A percentile compares a stretch with the other conserved stretches of the same genome.
These are phyloP conservation scores for Pulveroboletus sp. DNA, from an alignment of 768 basidiomycete species.

Conservation along the genomic window DNA sequence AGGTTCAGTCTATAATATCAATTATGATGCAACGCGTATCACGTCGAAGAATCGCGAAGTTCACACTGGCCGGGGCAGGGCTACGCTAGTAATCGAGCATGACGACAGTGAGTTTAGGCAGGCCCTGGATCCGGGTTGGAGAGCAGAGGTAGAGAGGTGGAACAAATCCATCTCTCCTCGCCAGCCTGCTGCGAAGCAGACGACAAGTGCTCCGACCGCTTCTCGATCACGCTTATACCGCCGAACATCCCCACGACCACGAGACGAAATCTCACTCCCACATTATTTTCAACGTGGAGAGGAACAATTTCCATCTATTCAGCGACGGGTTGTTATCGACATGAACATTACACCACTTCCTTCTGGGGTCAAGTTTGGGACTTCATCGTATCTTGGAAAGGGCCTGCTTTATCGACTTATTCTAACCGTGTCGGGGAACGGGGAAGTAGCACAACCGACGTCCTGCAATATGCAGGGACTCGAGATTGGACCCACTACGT, in stretches of 20 bases:
- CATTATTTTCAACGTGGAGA: slow-evolving; percentile 15
- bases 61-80: slow-evolving; percentile 8
- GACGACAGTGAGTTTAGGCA: slow-evolving; percentile 44
- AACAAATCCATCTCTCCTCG: slow-evolving; percentile 19
- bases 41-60: slow-evolving; percentile 24
- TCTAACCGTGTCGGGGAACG: slow-evolving; percentile 31
- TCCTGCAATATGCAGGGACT: slow-evolving; percentile 38
- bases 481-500: slow-evolving; percentile 42
- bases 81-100: slow-evolving; percentile 39
- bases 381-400: slow-evolving; percentile 54
- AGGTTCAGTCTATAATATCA: slow-evolving; percentile 37
- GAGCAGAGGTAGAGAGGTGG: slow-evolving; percentile 32
- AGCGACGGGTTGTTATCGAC: slow-evolving; percentile 40
- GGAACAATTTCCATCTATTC: background rate
- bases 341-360: slow-evolving; percentile 49
- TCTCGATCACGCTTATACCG: slow-evolving; percentile 13
- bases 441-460: slow-evolving; percentile 28
- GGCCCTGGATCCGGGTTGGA: slow-evolving; percentile 40
- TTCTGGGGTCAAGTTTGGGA: slow-evolving; percentile 50
- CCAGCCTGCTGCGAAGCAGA: slow-evolving; percentile 6
- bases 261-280: slow-evolving; percentile 12
- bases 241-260: slow-evolving; percentile 12
- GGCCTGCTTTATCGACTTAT: slow-evolving; percentile 62
- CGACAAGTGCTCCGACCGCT: slow-evolving; percentile 1
- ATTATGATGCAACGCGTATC: slow-evolving; percentile 37